phyloP scores from a whole-genome alignment of 108 stramenopile genomes.

The Cyclostephanos tholiformis region DNA sequence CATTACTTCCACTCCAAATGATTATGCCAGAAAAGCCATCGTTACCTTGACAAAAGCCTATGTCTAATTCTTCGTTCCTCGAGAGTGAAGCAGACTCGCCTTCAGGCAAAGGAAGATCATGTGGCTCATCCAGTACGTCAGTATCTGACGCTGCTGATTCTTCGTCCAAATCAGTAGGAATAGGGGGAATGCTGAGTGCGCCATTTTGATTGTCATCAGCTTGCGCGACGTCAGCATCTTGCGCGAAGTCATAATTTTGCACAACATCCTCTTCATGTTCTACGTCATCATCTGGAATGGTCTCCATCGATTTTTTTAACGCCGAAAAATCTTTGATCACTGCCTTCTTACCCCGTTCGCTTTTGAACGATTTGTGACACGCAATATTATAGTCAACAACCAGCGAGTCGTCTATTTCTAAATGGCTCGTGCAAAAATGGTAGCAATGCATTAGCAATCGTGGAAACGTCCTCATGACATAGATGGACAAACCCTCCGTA shows the following conservation, averaged over 20 bases:
- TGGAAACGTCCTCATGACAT: conserved; percentile 85
- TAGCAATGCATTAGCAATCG: conserved; percentile 91
- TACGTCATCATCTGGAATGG: conserved; percentile 27
- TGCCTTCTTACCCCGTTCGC: not conserved
- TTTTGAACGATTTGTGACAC: not conserved
- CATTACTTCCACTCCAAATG: conserved; percentile 82
- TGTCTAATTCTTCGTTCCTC: conserved; percentile 4
- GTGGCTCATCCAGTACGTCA: conserved; percentile 1
- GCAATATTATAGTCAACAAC: conserved; percentile 58
- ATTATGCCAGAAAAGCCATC: conserved; percentile 73
- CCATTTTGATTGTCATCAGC: not conserved
- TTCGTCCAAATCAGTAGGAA: conserved; percentile 19
- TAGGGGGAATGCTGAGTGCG: not conserved
- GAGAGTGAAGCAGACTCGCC: not conserved
- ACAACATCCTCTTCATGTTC: conserved; percentile 19
- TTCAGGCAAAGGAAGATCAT: not conserved
- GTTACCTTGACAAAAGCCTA: not conserved
- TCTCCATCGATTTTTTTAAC: conserved; percentile 24
- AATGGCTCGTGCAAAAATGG: conserved; percentile 54
- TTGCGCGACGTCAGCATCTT: not conserved
- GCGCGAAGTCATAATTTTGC: not conserved
- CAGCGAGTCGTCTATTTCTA: conserved; percentile 61
- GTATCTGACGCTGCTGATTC: conserved; percentile 14
- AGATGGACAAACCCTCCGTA: conserved; percentile 68
- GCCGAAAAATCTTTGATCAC: conserved; percentile 4